phyloP scores from a whole-genome alignment of 116 monocot species.

The Zostera marina region DNA sequence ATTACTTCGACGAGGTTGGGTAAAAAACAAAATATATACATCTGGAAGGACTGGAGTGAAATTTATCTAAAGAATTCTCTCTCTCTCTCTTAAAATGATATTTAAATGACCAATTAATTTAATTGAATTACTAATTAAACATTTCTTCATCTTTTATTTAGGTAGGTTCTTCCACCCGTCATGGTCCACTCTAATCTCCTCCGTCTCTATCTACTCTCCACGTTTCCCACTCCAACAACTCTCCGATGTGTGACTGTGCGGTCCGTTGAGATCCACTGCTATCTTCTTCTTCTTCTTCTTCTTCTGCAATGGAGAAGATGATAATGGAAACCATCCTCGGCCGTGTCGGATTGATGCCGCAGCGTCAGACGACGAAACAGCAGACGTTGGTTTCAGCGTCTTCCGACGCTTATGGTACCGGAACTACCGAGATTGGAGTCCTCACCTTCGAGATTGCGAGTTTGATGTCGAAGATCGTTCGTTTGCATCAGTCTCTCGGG shows the following conservation, averaged over 20 bases:
- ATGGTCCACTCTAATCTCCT: no score
- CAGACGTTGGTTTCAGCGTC: not conserved
- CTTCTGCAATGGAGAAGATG: constrained; percentile 2
- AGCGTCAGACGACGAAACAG: not conserved
- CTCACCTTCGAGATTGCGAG: constrained; percentile 52
- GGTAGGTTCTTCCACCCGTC: no score
- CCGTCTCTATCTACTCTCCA: not conserved
- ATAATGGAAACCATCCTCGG: not conserved
- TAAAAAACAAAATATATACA: no score
- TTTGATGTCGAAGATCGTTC: constrained; percentile 35
- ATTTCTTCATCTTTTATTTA: no score
- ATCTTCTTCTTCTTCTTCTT: not conserved
- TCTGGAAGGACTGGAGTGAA: no score
- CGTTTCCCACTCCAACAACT: not conserved
- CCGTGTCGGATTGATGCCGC: constrained; percentile 2
- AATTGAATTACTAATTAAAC: no score
- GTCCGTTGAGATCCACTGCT: not conserved
- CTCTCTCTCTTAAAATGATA: no score
- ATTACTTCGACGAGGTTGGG: no score
- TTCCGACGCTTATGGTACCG: not conserved
- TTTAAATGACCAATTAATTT: no score
- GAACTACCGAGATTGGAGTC: constrained; percentile 17
- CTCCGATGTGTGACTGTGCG: not conserved
- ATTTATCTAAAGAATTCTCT: no score
- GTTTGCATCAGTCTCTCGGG: constrained; percentile 45